Evolutionary conservation across 2,329 filamentous ascomycete genomes (phyloP), one percentile per base, ranked within the genome.

Genomic region (Monosporascus cannonballus): DNA sequence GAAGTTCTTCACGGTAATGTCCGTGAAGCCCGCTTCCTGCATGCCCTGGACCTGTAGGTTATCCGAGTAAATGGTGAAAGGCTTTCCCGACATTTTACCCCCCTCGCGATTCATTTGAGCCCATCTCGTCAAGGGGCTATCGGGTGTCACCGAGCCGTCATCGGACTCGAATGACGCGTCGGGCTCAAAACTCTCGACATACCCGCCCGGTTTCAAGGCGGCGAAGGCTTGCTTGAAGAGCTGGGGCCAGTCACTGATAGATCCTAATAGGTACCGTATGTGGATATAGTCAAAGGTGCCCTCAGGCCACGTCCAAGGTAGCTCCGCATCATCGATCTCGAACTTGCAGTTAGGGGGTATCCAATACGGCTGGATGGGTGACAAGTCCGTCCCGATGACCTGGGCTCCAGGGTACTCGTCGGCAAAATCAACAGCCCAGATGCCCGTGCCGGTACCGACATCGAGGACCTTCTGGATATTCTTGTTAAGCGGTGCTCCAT

Each of bases 321-420:
- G 70, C 58, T 79, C 74, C 8, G 76, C 70, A 58, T 82, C 78
- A 56, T 81, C 78, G n/a, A 82, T 69, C 47, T 78, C 63, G 63
- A 80, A 81, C 25, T 69, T 69, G 25, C 79, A 67, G 55, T 80
- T 81, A 20, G 74, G 73, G 24, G 77, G 77, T 3, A 78, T 69
- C 61, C 61, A 64, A 17, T 48, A 25, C 4, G 60, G 58, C 48
- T 63, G 62, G 44, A 62, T 63, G 18, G 61, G 62, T 17, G 54
- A 58, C 39, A 61, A 49, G 53, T 63, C 62, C 20, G 59, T 52
- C 9, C 62, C 62, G 11, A 63, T 50, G 11, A 63, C 54, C 34
- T 56, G 48, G 25, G 59, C 58, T 45, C 53, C 36, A 9, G 58
- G 55, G 37, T 56, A 61, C 51, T 56, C 47, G 50, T 62, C 60